These are phyloP conservation scores for Anisodus tanguticus DNA, from an alignment of 257 asterid genomes.

Conservation along the genomic window DNA sequence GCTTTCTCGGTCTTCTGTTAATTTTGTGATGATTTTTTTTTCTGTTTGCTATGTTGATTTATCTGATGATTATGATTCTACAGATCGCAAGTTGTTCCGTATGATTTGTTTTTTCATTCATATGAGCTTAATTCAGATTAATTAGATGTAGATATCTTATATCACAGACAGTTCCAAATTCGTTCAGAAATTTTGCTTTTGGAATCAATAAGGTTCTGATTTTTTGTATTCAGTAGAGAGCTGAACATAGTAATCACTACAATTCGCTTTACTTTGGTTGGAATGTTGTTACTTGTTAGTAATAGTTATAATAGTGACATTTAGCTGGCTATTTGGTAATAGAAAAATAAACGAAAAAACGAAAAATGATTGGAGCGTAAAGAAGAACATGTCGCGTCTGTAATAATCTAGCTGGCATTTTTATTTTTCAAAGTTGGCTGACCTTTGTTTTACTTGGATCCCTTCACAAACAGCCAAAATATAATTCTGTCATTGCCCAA, in stretches of 20 bases:
- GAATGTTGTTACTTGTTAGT: neutral
- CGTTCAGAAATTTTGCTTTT: neutral
- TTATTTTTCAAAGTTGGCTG: slow-evolving; percentile 33
- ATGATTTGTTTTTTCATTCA: neutral
- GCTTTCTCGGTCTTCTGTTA: neutral
- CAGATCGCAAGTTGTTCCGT: neutral
- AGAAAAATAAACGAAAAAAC: neutral
- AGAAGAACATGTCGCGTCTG: slow-evolving; percentile 29
- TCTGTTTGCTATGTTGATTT: neutral
- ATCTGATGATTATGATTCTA: neutral
- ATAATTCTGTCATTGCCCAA: slow-evolving; percentile 17
- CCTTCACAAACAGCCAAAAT: slow-evolving; percentile 23
- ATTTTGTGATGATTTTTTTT: neutral
- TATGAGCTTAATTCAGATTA: slow-evolving; percentile 7
- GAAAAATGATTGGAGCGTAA: neutral
- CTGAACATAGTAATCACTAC: slow-evolving; percentile 19
- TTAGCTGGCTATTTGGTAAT: slow-evolving; percentile 16
- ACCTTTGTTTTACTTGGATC: slow-evolving; percentile 23
- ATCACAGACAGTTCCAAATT: neutral
- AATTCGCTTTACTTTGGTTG: slow-evolving; percentile 16
- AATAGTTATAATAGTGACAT: neutral
- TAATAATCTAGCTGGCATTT: slow-evolving; percentile 34
- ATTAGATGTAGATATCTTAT: neutral
- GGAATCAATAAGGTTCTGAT: neutral
- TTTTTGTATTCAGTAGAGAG: slow-evolving; percentile 24